A percentile compares a stretch with the other conserved stretches of the same genome.
phyloP scores from a whole-genome alignment of 768 basidiomycete species.

The Lyophyllum atratum region DNA sequence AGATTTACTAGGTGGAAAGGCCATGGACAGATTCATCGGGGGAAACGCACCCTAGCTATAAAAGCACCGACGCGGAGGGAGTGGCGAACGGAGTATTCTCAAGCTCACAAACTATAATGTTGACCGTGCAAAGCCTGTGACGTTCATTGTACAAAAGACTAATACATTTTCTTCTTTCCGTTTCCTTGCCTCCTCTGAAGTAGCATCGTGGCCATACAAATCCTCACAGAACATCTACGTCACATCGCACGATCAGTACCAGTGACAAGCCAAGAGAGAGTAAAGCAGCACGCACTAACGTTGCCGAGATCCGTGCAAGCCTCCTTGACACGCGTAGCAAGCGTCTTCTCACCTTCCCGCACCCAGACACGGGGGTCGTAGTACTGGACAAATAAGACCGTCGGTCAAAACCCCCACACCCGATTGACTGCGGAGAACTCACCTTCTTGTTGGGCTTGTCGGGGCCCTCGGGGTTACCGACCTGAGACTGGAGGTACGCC shows the following conservation, averaged over 20 bases:
- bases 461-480: slow-evolving; percentile 94
- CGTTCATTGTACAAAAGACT: no score
- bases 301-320: slow-evolving; percentile 91
- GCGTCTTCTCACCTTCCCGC: slow-evolving; percentile 96
- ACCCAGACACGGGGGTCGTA: slow-evolving; percentile 99
- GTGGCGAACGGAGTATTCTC: no score
- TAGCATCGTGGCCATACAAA: no score
- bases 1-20: no score
- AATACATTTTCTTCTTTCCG: no score
- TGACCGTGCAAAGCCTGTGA: no score
- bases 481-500: slow-evolving; percentile 86
- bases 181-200: no score
- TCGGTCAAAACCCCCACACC: not conserved
- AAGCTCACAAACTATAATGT: no score
- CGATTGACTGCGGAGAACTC: slow-evolving; percentile 2
- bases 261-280: not conserved
- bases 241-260: not conserved
- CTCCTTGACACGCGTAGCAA: slow-evolving; percentile 83
- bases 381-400: slow-evolving; percentile 47
- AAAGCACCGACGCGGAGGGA: no score
- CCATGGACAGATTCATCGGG: no score
- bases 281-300: slow-evolving; percentile 26
- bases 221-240: no score
- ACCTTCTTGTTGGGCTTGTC: slow-evolving; percentile 99
- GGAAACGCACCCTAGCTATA: no score